A percentile compares a stretch with the other conserved stretches of the same genome.
Conservation (phyloP, 2,329 filamentous ascomycete genomes). For the Trichoderma koningii region DNA sequence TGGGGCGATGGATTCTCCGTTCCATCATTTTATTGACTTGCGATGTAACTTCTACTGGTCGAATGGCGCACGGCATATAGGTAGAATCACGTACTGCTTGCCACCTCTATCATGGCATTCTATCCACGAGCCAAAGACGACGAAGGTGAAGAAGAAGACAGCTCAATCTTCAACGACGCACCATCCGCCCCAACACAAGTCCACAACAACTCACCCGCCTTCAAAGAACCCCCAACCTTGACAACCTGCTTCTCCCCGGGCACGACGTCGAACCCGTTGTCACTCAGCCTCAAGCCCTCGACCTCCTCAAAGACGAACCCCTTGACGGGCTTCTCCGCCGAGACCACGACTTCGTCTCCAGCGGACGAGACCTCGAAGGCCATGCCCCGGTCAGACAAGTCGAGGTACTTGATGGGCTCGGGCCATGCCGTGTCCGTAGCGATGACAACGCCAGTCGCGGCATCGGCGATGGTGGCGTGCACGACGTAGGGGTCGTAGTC, state of each 20-base stretch:
- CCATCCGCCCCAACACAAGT: conserved; percentile 29
- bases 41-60: not conserved
- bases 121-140: not conserved
- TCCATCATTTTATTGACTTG: not conserved
- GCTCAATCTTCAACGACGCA: conserved; percentile 27
- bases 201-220: conserved; percentile 27
- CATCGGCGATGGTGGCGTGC: conserved; percentile 44
- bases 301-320: conserved; percentile 57
- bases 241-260: conserved; percentile 46
- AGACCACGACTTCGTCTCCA: conserved; percentile 35
- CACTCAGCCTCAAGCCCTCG: conserved; percentile 50
- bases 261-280: conserved; percentile 61
- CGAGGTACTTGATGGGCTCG: conserved; percentile 62
- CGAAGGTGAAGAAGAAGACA: not conserved
- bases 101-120: not conserved
- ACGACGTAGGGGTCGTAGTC: conserved; percentile 52
- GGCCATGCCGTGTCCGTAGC: conserved; percentile 60
- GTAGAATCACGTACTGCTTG: not conserved
- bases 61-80: not conserved
- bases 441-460: conserved; percentile 41
- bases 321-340: conserved; percentile 54
- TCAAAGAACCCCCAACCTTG: conserved; percentile 27
- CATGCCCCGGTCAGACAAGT: conserved; percentile 47
- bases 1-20: not conserved
- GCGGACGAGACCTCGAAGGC: conserved; percentile 38